Evolutionary conservation across 345 rosid species (phyloP).

Genomic region (Passiflora organensis): DNA sequence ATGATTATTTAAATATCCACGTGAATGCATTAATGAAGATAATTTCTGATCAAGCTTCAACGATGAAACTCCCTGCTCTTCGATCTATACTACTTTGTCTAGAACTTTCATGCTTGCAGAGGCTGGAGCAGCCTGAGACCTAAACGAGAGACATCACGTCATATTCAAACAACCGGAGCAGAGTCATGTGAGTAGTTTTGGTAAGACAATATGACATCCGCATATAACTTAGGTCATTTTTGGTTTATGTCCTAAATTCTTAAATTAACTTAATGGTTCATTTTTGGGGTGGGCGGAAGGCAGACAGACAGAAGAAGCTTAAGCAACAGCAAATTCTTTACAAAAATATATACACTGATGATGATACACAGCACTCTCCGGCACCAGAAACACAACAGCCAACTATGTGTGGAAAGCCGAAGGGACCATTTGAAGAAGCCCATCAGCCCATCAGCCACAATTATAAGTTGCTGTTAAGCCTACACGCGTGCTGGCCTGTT

Average conservation of each 20-base stretch:
- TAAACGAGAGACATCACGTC: slow-evolving; percentile 21
- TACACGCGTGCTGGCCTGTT: slow-evolving; percentile 83
- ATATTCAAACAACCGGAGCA: not conserved
- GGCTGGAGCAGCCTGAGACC: slow-evolving; percentile 93
- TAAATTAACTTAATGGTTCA: too few relatives aligned
- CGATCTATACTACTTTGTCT: slow-evolving; percentile 35
- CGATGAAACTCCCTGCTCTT: slow-evolving; percentile 71
- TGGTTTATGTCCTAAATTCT: too few relatives aligned
- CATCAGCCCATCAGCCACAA: slow-evolving; percentile 94
- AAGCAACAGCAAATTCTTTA: not conserved
- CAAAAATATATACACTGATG: slow-evolving; percentile 55
- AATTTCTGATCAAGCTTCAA: too few relatives aligned
- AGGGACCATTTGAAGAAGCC: slow-evolving; percentile 79
- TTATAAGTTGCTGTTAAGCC: slow-evolving; percentile 91
- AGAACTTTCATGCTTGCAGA: slow-evolving; percentile 73
- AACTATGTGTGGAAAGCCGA: slow-evolving; percentile 56
- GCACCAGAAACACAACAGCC: slow-evolving; percentile 92
- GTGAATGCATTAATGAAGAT: too few relatives aligned
- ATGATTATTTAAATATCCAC: too few relatives aligned
- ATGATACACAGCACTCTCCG: slow-evolving; percentile 82
- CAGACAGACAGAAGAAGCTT: not conserved
- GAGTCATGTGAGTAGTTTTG: too few relatives aligned
- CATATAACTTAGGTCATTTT: too few relatives aligned
- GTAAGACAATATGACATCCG: too few relatives aligned
- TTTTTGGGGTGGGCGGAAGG: too few relatives aligned